Evolutionary conservation across 116 monocot species (phyloP).

Genomic region (Iris pallida): DNA sequence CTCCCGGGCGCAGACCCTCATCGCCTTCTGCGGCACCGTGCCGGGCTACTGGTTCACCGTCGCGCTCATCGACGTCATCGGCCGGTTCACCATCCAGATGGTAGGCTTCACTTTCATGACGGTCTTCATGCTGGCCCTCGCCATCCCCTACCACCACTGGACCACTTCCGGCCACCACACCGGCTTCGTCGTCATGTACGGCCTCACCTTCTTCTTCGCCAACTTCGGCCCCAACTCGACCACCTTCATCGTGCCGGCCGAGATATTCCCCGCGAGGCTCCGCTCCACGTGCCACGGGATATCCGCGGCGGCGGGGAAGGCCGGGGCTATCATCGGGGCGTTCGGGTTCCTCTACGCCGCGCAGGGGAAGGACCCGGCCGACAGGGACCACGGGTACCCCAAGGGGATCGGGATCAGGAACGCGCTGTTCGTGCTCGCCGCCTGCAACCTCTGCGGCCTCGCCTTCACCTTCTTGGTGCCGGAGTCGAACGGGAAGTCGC

Average conservation of each 20-base stretch:
- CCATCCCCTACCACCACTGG: constrained; percentile 46
- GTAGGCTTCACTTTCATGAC: constrained; percentile 44
- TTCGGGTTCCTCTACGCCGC: constrained; percentile 19
- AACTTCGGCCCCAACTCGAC: constrained; percentile 50
- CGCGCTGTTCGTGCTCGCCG: constrained; percentile 39
- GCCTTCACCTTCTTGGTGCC: constrained; percentile 44
- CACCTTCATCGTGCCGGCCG: constrained; percentile 51
- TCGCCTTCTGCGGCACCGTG: constrained; percentile 57
- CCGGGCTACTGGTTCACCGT: constrained; percentile 59
- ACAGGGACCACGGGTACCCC: constrained; percentile 25
- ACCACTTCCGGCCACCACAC: constrained; percentile 31
- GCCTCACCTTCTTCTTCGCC: constrained; percentile 53
- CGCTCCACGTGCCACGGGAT: constrained; percentile 45
- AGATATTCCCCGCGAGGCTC: constrained; percentile 47
- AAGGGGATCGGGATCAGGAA: constrained; percentile 35
- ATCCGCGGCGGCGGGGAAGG: constrained; percentile 16
- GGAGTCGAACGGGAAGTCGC: constrained; percentile 47
- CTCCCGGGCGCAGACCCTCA: constrained; percentile 40
- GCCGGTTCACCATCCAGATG: constrained; percentile 37
- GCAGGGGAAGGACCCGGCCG: constrained; percentile 12
- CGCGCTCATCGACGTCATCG: constrained; percentile 34
- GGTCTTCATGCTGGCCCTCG: constrained; percentile 39
- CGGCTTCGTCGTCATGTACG: constrained; percentile 44
- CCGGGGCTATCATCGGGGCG: constrained; percentile 14
- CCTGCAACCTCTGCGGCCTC: constrained; percentile 27